phyloP scores from a whole-genome alignment of 805 yeast species.

The Saccharomycopsis malanga region DNA sequence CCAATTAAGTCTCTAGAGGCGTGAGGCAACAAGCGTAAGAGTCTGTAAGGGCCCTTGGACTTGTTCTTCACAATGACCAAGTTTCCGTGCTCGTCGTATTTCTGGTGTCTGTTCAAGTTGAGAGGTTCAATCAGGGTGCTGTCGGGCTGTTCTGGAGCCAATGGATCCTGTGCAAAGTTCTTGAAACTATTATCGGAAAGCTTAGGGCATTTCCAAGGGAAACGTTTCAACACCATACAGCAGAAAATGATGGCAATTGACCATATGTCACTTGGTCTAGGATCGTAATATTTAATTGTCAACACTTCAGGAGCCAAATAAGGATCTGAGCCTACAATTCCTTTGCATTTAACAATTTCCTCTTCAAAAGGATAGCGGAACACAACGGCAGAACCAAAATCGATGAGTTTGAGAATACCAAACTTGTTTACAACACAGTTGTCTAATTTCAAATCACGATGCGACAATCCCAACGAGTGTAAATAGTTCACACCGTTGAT shows the following conservation, averaged over 20 bases:
- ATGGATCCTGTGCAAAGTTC: slow-evolving; percentile 42
- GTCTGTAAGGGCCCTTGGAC: slow-evolving; percentile 68
- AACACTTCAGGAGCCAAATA: slow-evolving; percentile 81
- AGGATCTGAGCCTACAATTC: slow-evolving; percentile 82
- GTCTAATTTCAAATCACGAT: slow-evolving; percentile 75
- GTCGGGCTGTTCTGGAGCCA: slow-evolving; percentile 64
- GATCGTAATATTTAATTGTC: slow-evolving; percentile 52
- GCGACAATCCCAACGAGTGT: slow-evolving; percentile 75
- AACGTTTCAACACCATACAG: slow-evolving; percentile 77
- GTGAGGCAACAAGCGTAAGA: slow-evolving; percentile 75
- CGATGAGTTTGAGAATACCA: slow-evolving; percentile 73
- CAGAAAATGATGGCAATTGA: slow-evolving; percentile 78
- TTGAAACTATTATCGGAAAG: slow-evolving; percentile 63
- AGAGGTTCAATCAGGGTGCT: slow-evolving; percentile 33
- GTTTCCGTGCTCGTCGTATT: slow-evolving; percentile 22
- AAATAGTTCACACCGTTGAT: slow-evolving; percentile 65
- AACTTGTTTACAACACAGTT: slow-evolving; percentile 72
- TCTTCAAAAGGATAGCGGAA: slow-evolving; percentile 71
- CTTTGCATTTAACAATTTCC: slow-evolving; percentile 55
- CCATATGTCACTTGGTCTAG: slow-evolving; percentile 78
- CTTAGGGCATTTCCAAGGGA: slow-evolving; percentile 84
- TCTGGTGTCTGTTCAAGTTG: slow-evolving; percentile 21
- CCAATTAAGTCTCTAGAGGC: slow-evolving; percentile 76
- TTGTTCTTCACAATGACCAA: slow-evolving; percentile 32
- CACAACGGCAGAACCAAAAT: slow-evolving; percentile 79